These are phyloP conservation scores for Aspergillus alliaceus DNA, from an alignment of 2,329 filamentous ascomycete genomes.

Conservation along the genomic window DNA sequence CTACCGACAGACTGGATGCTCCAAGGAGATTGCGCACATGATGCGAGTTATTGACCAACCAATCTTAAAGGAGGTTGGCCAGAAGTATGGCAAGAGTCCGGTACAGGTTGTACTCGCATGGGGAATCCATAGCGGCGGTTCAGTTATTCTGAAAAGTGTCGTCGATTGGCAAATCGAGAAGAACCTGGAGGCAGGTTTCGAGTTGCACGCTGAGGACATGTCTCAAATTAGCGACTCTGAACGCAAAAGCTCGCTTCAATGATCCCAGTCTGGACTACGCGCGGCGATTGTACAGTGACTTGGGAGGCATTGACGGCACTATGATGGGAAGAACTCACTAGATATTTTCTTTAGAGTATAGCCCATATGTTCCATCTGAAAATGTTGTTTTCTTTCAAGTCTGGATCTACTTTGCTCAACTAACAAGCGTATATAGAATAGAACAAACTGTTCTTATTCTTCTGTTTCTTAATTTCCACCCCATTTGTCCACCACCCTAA, in stretches of 20 bases:
- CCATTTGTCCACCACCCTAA: no score
- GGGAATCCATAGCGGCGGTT: conserved; percentile 22
- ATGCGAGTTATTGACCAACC: conserved; percentile 46
- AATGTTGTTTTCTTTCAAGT: no score
- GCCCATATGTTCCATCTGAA: no score
- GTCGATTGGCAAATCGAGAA: conserved; percentile 23
- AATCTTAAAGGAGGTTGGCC: conserved; percentile 53
- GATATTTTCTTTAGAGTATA: neutral
- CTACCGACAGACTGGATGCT: conserved; percentile 47
- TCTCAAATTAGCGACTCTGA: conserved; percentile 25
- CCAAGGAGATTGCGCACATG: conserved; percentile 57
- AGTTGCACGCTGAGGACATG: conserved; percentile 21
- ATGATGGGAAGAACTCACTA: conserved; percentile 10
- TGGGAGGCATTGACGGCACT: conserved; percentile 16
- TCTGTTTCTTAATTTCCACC: no score
- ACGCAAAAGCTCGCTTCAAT: conserved; percentile 61
- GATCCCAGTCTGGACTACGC: conserved; percentile 40
- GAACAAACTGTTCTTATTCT: no score
- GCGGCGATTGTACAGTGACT: conserved; percentile 21
- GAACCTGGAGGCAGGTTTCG: conserved; percentile 25
- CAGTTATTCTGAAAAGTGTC: conserved; percentile 24
- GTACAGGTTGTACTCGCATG: conserved; percentile 48
- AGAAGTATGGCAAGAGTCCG: conserved; percentile 52
- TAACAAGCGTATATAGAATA: no score
- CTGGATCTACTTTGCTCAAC: no score